These are phyloP conservation scores for Streptanthus diversifolius DNA, from an alignment of 345 rosid species.

Conservation along the genomic window DNA sequence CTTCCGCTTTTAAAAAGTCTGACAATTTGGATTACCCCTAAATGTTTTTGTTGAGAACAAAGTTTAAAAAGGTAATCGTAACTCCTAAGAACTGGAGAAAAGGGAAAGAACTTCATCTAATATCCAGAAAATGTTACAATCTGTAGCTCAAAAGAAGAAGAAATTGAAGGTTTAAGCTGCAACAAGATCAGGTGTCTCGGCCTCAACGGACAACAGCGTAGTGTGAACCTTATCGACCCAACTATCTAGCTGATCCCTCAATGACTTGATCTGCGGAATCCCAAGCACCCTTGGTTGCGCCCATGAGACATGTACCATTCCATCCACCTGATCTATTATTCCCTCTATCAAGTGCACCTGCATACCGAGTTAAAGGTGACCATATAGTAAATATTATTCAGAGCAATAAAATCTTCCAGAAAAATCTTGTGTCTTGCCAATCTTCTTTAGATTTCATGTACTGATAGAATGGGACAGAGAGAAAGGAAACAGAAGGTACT, in stretches of 20 bases:
- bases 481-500: slow-evolving; percentile 29
- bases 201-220: slow-evolving; percentile 77
- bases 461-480: slow-evolving; percentile 1
- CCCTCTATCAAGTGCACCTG: slow-evolving; percentile 99
- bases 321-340: slow-evolving; percentile 87
- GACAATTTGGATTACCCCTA: no score
- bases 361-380: neutral
- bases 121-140: slow-evolving; percentile 20
- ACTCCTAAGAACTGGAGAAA: neutral
- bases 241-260: slow-evolving; percentile 74
- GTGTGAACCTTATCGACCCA: slow-evolving; percentile 86
- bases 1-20: no score
- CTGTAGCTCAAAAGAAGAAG: slow-evolving; percentile 6
- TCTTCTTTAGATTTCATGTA: neutral
- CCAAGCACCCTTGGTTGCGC: slow-evolving; percentile 98
- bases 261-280: slow-evolving; percentile 76
- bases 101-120: slow-evolving; percentile 7
- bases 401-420: neutral
- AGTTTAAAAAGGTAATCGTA: neutral
- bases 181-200: slow-evolving; percentile 95
- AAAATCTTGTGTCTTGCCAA: neutral
- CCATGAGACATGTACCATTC: slow-evolving; percentile 89
- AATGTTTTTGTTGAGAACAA: neutral
- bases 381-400: neutral
- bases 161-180: slow-evolving; percentile 48